phyloP scores from a whole-genome alignment of 75 land plant genomes.

The Azolla pinnata region DNA sequence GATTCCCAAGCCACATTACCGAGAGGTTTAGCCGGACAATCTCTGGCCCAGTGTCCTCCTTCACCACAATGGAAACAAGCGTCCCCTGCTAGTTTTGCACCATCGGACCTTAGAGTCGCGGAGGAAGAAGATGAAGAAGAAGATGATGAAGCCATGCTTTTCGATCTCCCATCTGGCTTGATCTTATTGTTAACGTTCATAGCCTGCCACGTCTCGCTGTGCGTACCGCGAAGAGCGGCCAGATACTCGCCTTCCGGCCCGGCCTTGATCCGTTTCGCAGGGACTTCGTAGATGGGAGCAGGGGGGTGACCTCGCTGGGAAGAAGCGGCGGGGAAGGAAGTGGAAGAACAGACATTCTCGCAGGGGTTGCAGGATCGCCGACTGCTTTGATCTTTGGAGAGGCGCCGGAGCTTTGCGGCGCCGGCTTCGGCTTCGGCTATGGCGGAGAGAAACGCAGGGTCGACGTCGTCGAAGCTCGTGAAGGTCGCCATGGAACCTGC shows the following conservation, averaged over 20 bases:
- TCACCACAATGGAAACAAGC: slow-evolving; percentile 20
- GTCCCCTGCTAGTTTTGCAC: not conserved
- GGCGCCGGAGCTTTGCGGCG: not conserved
- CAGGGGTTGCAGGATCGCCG: not conserved
- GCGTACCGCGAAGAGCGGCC: slow-evolving; percentile 35
- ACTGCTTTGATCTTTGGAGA: not conserved
- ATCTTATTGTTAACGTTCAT: slow-evolving; percentile 3
- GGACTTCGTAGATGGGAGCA: not conserved
- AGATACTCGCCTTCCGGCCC: slow-evolving; percentile 27
- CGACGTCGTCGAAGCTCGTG: too few relatives aligned
- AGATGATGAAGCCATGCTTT: not conserved
- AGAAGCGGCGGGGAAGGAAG: not conserved
- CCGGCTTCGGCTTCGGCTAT: slow-evolving; percentile 8
- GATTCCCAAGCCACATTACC: not conserved
- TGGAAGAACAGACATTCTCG: not conserved
- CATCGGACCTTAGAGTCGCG: not conserved
- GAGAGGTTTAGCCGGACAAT: slow-evolving; percentile 14
- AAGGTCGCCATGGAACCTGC: too few relatives aligned
- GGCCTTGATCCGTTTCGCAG: not conserved
- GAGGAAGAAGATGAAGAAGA: not conserved
- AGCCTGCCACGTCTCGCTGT: slow-evolving; percentile 31
- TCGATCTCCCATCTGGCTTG: not conserved
- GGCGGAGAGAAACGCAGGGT: slow-evolving; percentile 5
- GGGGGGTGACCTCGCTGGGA: not conserved
- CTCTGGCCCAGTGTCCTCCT: slow-evolving; percentile 26